phyloP scores from a whole-genome alignment of 768 basidiomycete species.

The Xerocomellus amylosporus region DNA sequence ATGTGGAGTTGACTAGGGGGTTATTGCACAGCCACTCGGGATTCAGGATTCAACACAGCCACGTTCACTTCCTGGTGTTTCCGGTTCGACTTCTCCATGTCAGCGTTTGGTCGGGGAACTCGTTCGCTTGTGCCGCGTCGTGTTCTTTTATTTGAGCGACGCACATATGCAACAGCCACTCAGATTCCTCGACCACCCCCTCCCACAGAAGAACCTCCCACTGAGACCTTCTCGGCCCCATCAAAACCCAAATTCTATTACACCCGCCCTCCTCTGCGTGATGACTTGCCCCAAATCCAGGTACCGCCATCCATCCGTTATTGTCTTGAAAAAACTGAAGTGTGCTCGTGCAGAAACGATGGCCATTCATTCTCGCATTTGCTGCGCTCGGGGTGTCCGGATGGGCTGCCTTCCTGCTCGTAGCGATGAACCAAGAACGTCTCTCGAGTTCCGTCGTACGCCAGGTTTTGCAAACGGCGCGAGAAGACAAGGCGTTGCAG shows the following conservation, averaged over 20 bases:
- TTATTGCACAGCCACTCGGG: conserved; percentile 3
- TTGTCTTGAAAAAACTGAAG: not conserved
- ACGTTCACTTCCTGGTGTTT: not conserved
- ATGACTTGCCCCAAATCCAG: conserved; percentile 43
- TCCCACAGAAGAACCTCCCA: conserved; percentile 26
- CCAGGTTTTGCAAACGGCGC: conserved; percentile 59
- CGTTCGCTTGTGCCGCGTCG: conserved; percentile 9
- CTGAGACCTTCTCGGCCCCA: conserved; percentile 43
- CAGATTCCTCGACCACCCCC: conserved; percentile 29
- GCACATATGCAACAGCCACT: conserved; percentile 19
- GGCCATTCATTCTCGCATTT: conserved; percentile 56
- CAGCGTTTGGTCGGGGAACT: conserved; percentile 9
- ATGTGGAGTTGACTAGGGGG: no score
- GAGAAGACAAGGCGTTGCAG: conserved; percentile 47
- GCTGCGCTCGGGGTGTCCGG: conserved; percentile 52
- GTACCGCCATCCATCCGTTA: conserved; percentile 21
- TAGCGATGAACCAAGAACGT: conserved; percentile 74
- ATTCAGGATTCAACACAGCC: conserved; percentile 5
- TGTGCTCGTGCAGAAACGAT: conserved; percentile 35
- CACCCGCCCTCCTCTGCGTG: conserved; percentile 35
- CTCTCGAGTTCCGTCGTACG: conserved; percentile 72
- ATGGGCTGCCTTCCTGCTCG: conserved; percentile 68
- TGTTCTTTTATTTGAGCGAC: conserved; percentile 7
- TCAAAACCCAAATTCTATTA: conserved; percentile 47
- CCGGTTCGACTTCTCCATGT: conserved; percentile 10